Evolutionary conservation across 441 rosid genomes (phyloP).

Genomic region (Corymbia citriodora): DNA sequence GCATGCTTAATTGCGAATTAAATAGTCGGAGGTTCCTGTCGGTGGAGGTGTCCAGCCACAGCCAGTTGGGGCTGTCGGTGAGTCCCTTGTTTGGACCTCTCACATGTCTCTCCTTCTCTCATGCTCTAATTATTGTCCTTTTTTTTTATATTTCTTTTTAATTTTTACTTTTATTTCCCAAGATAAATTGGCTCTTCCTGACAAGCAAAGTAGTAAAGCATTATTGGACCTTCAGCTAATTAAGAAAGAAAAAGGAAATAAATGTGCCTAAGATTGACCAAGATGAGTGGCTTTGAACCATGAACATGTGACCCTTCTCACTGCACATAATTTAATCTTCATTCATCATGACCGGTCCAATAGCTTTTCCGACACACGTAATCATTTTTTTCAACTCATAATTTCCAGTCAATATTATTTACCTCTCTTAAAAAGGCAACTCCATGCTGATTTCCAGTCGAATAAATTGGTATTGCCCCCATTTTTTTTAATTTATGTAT

Average conservation of each 20-base stretch:
- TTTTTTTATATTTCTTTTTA: not conserved
- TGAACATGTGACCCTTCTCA: not conserved
- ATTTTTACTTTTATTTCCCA: not conserved
- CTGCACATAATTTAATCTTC: not conserved
- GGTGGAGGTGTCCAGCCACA: not conserved
- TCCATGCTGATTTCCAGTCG: accelerated
- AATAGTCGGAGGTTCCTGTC: not conserved
- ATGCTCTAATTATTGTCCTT: not conserved
- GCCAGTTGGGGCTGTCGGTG: not conserved
- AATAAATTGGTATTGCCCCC: not conserved
- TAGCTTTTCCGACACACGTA: not conserved
- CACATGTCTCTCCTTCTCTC: not conserved
- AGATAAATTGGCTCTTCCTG: not conserved
- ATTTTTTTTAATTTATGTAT: not conserved
- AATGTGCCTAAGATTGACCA: not conserved
- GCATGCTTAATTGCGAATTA: not conserved
- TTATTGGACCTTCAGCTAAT: not conserved
- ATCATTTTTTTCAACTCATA: not conserved
- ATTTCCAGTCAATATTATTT: not conserved
- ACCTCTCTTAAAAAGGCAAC: not conserved
- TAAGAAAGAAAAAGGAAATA: not conserved
- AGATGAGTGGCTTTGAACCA: not conserved
- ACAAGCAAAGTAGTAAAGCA: not conserved
- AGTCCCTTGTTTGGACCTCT: not conserved
- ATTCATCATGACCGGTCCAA: not conserved